Evolutionary conservation across 176 grass and related monocot species (phyloP).

Genomic region (Hordeum marinum): DNA sequence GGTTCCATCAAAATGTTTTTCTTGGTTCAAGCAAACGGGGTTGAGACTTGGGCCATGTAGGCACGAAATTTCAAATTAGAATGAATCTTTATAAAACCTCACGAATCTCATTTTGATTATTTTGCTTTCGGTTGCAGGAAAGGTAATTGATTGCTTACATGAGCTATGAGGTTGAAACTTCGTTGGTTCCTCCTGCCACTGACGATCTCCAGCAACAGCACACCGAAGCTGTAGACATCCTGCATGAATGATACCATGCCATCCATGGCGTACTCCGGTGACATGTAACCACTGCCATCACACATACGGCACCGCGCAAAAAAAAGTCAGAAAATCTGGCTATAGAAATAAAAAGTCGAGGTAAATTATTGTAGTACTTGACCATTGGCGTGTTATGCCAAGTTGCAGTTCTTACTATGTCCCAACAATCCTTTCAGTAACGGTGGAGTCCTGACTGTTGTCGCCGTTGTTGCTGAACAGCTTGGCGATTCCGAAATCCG

Average conservation of each 20-base stretch:
- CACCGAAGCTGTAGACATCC: constrained; percentile 79
- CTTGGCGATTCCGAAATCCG: constrained; percentile 48
- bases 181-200: constrained; percentile 24
- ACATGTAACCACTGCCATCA: constrained; percentile 40
- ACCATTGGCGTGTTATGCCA: background rate
- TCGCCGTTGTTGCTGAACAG: constrained; percentile 23
- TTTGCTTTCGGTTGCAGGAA: background rate
- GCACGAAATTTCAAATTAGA: background rate
- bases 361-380: background rate
- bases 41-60: background rate
- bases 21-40: background rate
- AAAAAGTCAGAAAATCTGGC: background rate
- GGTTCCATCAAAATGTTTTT: background rate
- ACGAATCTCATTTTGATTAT: background rate
- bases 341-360: background rate
- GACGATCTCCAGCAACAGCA: constrained; percentile 66
- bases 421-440: constrained; percentile 42
- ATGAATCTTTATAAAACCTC: background rate
- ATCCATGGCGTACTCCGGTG: constrained; percentile 48
- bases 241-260: constrained; percentile 47
- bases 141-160: constrained; percentile 3
- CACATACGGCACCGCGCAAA: background rate
- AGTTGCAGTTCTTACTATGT: constrained; percentile 37
- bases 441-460: constrained; percentile 9
- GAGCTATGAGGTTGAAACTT: constrained; percentile 27